Evolutionary conservation across 2,329 filamentous ascomycete species (phyloP).

Genomic region (Aspergillus udagawae): DNA sequence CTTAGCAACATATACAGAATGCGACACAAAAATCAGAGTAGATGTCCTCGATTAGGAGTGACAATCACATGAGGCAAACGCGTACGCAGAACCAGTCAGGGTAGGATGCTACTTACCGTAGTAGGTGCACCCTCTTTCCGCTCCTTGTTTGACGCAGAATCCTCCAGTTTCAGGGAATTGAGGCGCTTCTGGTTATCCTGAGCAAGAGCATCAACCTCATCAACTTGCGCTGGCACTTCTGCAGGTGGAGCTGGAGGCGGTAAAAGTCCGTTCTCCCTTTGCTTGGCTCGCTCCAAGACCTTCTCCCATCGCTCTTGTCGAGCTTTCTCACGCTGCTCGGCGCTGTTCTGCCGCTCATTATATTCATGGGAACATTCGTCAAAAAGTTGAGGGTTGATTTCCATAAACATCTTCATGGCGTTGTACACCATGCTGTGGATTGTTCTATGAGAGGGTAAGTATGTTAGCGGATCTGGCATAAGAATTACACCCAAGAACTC

Average conservation of each 20-base stretch:
- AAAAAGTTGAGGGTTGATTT: conserved; percentile 97
- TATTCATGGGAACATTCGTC: conserved; percentile 99
- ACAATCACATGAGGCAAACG: conserved; percentile 21
- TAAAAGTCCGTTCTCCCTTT: conserved; percentile 52
- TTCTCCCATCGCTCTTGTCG: conserved; percentile 87
- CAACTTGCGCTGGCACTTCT: conserved; percentile 47
- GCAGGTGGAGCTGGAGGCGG: conserved; percentile 36
- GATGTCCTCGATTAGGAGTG: conserved; percentile 5
- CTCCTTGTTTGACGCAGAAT: conserved; percentile 49
- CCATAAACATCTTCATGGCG: conserved; percentile 99
- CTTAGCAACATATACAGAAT: conserved; percentile 36
- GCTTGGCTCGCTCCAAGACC: conserved; percentile 73
- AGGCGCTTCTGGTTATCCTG: conserved; percentile 83
- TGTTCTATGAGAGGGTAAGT: conserved; percentile 57
- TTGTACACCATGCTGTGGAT: conserved; percentile 99
- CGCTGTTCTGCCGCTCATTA: conserved; percentile 90
- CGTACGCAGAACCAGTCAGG: conserved; percentile 22
- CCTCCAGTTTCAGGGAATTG: conserved; percentile 86
- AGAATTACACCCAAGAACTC: neutral
- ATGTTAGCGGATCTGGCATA: conserved; percentile 21
- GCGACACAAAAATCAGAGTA: conserved; percentile 20
- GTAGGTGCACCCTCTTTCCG: conserved; percentile 37
- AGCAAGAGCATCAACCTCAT: conserved; percentile 74
- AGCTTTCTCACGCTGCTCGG: conserved; percentile 74
- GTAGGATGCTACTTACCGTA: conserved; percentile 41